These are phyloP conservation scores for Nothophoma quercina DNA, from an alignment of 2,329 filamentous ascomycete genomes.

Conservation along the genomic window DNA sequence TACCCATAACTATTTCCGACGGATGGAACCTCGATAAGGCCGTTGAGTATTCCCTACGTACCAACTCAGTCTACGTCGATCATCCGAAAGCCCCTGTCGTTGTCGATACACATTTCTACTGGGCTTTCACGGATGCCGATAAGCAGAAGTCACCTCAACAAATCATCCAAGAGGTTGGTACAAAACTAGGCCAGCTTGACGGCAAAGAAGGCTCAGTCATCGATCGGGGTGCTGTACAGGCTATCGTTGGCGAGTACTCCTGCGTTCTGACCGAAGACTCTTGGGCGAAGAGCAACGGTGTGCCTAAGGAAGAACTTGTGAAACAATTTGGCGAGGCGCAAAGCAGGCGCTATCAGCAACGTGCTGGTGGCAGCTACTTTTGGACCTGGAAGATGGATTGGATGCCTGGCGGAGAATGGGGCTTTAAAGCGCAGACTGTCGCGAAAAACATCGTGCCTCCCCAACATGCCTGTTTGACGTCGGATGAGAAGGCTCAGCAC, in stretches of 20 bases:
- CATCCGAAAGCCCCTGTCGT: constrained; percentile 57
- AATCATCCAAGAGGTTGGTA: constrained; percentile 57
- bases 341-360: constrained; percentile 57
- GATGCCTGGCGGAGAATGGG: constrained; percentile 69
- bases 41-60: constrained; percentile 55
- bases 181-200: constrained; percentile 56
- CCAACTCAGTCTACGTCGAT: constrained; percentile 47
- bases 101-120: constrained; percentile 68
- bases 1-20: constrained; percentile 67
- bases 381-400: constrained; percentile 70
- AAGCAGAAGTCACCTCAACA: constrained; percentile 60
- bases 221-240: constrained; percentile 59
- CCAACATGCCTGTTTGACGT: constrained; percentile 34
- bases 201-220: constrained; percentile 58
- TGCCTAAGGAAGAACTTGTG: constrained; percentile 50
- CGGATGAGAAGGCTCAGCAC: constrained; percentile 32
- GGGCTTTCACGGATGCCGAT: constrained; percentile 63
- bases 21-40: constrained; percentile 61
- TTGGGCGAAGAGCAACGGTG: constrained; percentile 50
- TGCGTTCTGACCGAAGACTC: constrained; percentile 63
- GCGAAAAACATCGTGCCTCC: constrained; percentile 51
- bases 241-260: constrained; percentile 66
- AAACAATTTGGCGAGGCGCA: constrained; percentile 59
- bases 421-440: constrained; percentile 62
- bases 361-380: constrained; percentile 63